Conservation (phyloP, 352 stramenopile species). For the Pythium volutum region DNA sequence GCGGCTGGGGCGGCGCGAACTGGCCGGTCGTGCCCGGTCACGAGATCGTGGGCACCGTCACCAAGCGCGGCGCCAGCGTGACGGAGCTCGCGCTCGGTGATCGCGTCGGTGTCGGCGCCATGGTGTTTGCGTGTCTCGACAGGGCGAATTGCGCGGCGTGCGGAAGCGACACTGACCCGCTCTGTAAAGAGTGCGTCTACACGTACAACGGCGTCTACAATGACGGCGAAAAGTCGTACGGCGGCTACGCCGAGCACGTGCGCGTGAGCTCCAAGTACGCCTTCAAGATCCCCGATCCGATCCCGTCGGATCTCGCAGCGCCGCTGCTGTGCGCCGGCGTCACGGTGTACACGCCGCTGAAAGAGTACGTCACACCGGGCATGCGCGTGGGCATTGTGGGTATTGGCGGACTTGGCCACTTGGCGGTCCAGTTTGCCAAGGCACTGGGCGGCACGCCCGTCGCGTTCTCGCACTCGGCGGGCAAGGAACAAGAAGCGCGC, state of each 20-base stretch:
- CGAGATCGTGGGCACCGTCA: slow-evolving; percentile 30
- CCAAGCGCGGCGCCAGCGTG: slow-evolving; percentile 15
- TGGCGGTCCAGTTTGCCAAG: slow-evolving; percentile 61
- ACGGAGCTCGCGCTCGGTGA: slow-evolving; percentile 19
- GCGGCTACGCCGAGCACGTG: slow-evolving; percentile 12
- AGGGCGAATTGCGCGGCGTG: slow-evolving; percentile 13
- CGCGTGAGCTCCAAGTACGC: slow-evolving; percentile 23
- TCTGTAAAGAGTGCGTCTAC: slow-evolving; percentile 18
- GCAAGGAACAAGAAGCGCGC: slow-evolving; percentile 22
- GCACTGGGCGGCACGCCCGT: slow-evolving; percentile 46
- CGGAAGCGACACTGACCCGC: slow-evolving; percentile 8
- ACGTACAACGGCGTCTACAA: slow-evolving; percentile 26
- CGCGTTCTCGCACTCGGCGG: slow-evolving; percentile 36
- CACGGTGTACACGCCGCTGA: slow-evolving; percentile 57
- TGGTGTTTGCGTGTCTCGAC: slow-evolving; percentile 20
- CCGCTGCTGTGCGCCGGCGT: slow-evolving; percentile 70
- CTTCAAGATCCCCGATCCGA: slow-evolving; percentile 30
- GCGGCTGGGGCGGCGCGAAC: slow-evolving; percentile 24
- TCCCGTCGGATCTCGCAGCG: slow-evolving; percentile 32
- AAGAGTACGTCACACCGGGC: slow-evolving; percentile 31
- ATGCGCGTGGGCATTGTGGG: slow-evolving; percentile 52
- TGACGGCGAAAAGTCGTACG: slow-evolving; percentile 17
- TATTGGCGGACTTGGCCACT: slow-evolving; percentile 71
- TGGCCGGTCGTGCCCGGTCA: slow-evolving; percentile 30
- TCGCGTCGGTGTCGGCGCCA: slow-evolving; percentile 12